These are phyloP conservation scores for Amanita phalloides DNA, from an alignment of 768 basidiomycete species.

Conservation along the genomic window DNA sequence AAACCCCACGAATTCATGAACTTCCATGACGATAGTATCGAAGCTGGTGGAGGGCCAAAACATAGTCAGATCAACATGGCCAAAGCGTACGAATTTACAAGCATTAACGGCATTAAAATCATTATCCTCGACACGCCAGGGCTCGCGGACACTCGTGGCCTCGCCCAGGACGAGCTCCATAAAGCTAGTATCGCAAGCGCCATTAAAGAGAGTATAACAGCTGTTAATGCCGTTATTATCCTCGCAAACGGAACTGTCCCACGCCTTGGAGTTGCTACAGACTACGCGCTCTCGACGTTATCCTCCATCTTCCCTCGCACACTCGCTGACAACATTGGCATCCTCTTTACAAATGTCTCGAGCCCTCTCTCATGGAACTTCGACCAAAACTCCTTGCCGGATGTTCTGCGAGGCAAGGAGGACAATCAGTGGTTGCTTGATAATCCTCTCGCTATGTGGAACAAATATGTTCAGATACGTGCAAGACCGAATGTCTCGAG, in stretches of 20 bases:
- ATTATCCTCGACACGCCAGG: constrained; percentile 19
- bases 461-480: background rate
- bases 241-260: constrained; percentile 17
- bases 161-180: constrained; percentile 11
- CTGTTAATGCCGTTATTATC: constrained; percentile 17
- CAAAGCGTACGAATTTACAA: background rate
- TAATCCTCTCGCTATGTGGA: constrained; percentile 9
- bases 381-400: constrained; percentile 9
- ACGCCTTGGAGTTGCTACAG: constrained; percentile 15
- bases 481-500: background rate
- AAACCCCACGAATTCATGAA: background rate
- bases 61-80: background rate
- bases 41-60: background rate
- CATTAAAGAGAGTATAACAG: constrained; percentile 11
- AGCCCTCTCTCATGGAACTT: constrained; percentile 12
- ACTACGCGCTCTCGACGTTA: constrained; percentile 15
- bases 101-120: constrained; percentile 4
- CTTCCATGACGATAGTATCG: background rate
- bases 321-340: background rate
- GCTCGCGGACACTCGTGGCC: constrained; percentile 11
- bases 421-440: constrained; percentile 6
- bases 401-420: constrained; percentile 2
- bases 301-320: constrained; percentile 13
- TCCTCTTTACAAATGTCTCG: constrained; percentile 13
- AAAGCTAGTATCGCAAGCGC: constrained; percentile 15